A percentile compares a stretch with the other conserved stretches of the same genome.
phyloP scores from a whole-genome alignment of 139 green algal species.

The Chlamydomonas sp. region DNA sequence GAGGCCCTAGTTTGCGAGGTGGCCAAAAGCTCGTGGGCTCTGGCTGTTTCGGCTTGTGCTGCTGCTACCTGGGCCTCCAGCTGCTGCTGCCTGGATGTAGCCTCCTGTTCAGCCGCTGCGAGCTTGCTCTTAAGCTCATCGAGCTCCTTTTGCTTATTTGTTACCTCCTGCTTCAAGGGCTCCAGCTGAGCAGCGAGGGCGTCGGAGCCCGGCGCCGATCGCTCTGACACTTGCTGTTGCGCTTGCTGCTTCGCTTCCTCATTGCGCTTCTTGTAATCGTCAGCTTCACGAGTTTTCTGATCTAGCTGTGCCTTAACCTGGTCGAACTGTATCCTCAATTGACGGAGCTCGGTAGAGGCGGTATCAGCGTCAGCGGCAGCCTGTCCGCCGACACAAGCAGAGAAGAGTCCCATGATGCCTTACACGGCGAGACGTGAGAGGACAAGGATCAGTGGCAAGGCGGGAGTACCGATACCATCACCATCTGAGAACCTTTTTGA shows the following conservation, averaged over 20 bases:
- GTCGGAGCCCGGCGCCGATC: background rate
- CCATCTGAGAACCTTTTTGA: background rate
- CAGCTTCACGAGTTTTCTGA: background rate
- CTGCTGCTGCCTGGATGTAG: no score
- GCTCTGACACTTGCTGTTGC: background rate
- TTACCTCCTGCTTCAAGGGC: background rate
- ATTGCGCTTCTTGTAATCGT: background rate
- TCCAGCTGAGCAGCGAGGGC: background rate
- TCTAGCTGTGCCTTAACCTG: background rate
- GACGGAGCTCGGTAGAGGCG: no score
- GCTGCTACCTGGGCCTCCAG: background rate
- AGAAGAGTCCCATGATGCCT: background rate
- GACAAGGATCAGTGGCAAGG: background rate
- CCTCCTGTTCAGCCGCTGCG: background rate
- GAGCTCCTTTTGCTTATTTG: background rate
- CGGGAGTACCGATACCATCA: background rate
- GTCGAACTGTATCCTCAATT: background rate
- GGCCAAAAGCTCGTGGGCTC: no score
- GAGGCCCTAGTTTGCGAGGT: background rate
- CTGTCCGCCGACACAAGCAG: conserved; percentile 6
- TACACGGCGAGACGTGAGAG: background rate
- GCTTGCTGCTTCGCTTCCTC: background rate
- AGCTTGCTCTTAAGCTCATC: background rate
- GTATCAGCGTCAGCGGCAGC: background rate
- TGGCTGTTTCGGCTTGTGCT: background rate